Percentiles rank a stretch among this genome's conserved stretches.
Evolutionary conservation across 2,329 filamentous ascomycete species (phyloP).

Genomic region (Lachnum nothofagi): DNA sequence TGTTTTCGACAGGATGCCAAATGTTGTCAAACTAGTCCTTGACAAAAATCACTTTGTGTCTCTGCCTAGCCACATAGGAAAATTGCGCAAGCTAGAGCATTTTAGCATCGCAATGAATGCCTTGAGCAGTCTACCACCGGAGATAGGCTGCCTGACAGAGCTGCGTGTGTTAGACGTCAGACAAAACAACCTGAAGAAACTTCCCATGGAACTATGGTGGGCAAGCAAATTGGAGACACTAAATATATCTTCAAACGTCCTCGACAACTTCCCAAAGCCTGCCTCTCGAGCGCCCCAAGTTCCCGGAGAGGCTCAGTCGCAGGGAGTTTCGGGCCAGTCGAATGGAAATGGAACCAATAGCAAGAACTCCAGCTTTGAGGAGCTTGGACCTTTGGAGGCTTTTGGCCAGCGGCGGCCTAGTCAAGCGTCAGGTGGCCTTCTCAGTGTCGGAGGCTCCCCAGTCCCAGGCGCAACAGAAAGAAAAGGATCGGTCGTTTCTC

Average conservation of each 20-base stretch:
- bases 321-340: slow-evolving; percentile 8
- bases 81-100: slow-evolving; percentile 75
- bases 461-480: slow-evolving; percentile 55
- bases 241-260: slow-evolving; percentile 91
- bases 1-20: slow-evolving; percentile 80
- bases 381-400: slow-evolving; percentile 62
- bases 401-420: slow-evolving; percentile 69
- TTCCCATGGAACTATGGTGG: slow-evolving; percentile 95
- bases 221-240: slow-evolving; percentile 84
- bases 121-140: slow-evolving; percentile 73
- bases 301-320: slow-evolving; percentile 44
- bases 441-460: slow-evolving; percentile 72
- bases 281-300: slow-evolving; percentile 62
- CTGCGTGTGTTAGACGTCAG: slow-evolving; percentile 81
- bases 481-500: slow-evolving; percentile 80
- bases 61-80: slow-evolving; percentile 78
- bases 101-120: slow-evolving; percentile 93
- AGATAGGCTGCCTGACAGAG: slow-evolving; percentile 83
- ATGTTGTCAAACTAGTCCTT: slow-evolving; percentile 79
- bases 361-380: slow-evolving; percentile 69
- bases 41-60: slow-evolving; percentile 96
- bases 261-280: slow-evolving; percentile 86
- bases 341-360: slow-evolving; percentile 37
- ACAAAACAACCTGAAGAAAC: slow-evolving; percentile 84
- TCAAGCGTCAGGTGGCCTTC: slow-evolving; percentile 70